Evolutionary conservation across 2,329 filamentous ascomycete genomes (phyloP).

Genomic region (Sporothrix protearum): DNA sequence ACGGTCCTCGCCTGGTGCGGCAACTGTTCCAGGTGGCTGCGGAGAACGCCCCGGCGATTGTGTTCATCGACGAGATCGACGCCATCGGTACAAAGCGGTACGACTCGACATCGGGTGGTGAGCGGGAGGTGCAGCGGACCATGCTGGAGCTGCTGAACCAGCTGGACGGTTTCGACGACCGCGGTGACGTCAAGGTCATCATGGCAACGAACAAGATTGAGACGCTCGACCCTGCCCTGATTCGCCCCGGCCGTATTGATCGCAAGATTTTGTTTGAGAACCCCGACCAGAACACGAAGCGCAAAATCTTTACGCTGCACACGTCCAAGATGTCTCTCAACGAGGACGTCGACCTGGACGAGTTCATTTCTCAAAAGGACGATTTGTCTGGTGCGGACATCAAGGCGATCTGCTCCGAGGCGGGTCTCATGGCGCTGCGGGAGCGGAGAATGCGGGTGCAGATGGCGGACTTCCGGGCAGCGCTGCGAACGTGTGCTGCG

Average conservation of each 20-base stretch:
- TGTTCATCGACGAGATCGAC: conserved; percentile 99
- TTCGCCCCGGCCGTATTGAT: conserved; percentile 95
- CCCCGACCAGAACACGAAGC: conserved; percentile 76
- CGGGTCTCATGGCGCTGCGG: conserved; percentile 86
- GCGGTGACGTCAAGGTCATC: conserved; percentile 98
- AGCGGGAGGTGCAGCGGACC: conserved; percentile 94
- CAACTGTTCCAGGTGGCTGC: conserved; percentile 96
- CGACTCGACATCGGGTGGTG: conserved; percentile 93
- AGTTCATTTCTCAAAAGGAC: conserved; percentile 98
- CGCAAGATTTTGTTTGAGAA: conserved; percentile 83
- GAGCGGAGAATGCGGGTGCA: conserved; percentile 97
- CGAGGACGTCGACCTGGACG: conserved; percentile 95
- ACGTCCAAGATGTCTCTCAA: conserved; percentile 98
- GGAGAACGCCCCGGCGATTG: conserved; percentile 93
- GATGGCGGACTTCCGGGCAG: conserved; percentile 95
- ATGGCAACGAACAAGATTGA: conserved; percentile 99
- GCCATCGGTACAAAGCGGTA: conserved; percentile 99
- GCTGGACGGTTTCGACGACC: conserved; percentile 96
- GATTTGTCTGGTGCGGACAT: conserved; percentile 96
- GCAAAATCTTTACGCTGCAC: conserved; percentile 98
- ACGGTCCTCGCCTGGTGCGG: conserved; percentile 88
- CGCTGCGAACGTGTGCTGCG: conserved; percentile 91
- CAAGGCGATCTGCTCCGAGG: conserved; percentile 97
- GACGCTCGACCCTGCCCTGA: conserved; percentile 90
- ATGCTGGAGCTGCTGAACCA: conserved; percentile 99